Percentiles rank a stretch among this genome's conserved stretches.
These are phyloP conservation scores for Penicillium atrosanguineum DNA, from an alignment of 495 filamentous ascomycete genomes.

Conservation along the genomic window DNA sequence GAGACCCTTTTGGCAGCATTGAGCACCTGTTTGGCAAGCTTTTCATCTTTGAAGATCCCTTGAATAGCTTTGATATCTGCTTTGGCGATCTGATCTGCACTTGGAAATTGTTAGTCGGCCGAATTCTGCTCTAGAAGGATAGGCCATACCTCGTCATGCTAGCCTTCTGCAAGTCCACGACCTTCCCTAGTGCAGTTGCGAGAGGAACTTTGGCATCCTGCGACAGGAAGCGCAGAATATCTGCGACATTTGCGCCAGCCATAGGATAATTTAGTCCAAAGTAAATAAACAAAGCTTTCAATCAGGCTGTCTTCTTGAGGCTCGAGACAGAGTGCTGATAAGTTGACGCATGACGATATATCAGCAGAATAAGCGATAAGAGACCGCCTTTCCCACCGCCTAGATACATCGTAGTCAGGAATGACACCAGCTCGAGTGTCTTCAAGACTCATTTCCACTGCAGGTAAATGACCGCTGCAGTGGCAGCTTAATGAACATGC, in stretches of 20 bases:
- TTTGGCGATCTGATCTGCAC: slow-evolving; percentile 62
- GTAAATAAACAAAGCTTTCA: background rate
- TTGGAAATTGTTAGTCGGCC: slow-evolving; percentile 19
- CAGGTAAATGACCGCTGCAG: slow-evolving; percentile 17
- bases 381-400: slow-evolving; percentile 1
- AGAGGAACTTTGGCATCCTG: slow-evolving; percentile 71
- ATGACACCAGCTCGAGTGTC: background rate
- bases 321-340: background rate
- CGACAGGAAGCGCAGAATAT: slow-evolving; percentile 73
- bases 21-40: slow-evolving; percentile 62
- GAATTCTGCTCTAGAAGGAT: slow-evolving; percentile 2
- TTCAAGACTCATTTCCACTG: background rate
- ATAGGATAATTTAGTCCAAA: slow-evolving; percentile 6
- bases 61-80: slow-evolving; percentile 52
- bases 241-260: slow-evolving; percentile 52
- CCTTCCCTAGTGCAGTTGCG: slow-evolving; percentile 64
- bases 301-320: background rate
- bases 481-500: slow-evolving; percentile 34
- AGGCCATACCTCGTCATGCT: slow-evolving; percentile 56
- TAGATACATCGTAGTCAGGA: background rate
- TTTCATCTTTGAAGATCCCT: slow-evolving; percentile 64
- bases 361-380: background rate
- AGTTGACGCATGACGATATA: background rate
- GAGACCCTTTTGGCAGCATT: slow-evolving; percentile 60
- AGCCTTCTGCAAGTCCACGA: slow-evolving; percentile 63